Conservation (phyloP, 805 yeast species). For the Monosporozyma yasuniensis region DNA sequence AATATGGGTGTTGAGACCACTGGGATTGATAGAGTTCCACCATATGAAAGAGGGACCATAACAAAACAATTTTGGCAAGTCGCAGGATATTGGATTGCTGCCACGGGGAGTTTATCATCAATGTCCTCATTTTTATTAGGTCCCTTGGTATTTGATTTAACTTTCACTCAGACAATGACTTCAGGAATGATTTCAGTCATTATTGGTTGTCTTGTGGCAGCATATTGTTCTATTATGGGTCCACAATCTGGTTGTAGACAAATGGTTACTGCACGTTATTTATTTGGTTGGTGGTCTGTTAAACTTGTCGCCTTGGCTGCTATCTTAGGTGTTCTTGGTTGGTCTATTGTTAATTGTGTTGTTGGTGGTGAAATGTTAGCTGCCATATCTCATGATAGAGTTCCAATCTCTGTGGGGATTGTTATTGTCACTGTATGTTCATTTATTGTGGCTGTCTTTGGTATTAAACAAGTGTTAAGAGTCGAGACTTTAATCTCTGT, state of each 20-base stretch:
- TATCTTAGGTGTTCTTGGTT: slow-evolving; percentile 74
- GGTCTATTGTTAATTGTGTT: slow-evolving; percentile 88
- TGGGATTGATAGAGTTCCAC: slow-evolving; percentile 69
- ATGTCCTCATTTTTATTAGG: slow-evolving; percentile 79
- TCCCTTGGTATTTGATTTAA: slow-evolving; percentile 59
- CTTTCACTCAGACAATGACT: slow-evolving; percentile 53
- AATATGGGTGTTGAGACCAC: slow-evolving; percentile 60
- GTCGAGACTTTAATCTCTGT: slow-evolving; percentile 61
- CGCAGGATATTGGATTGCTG: slow-evolving; percentile 73
- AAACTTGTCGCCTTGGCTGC: slow-evolving; percentile 64
- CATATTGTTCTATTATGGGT: slow-evolving; percentile 79
- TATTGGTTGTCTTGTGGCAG: slow-evolving; percentile 69
- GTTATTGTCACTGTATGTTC: slow-evolving; percentile 57
- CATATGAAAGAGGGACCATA: slow-evolving; percentile 50
- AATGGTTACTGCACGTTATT: slow-evolving; percentile 71
- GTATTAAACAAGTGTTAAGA: slow-evolving; percentile 59
- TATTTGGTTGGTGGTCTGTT: slow-evolving; percentile 83
- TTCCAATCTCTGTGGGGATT: slow-evolving; percentile 69
- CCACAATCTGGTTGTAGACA: slow-evolving; percentile 86
- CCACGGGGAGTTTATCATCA: slow-evolving; percentile 81
- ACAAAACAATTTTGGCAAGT: slow-evolving; percentile 38
- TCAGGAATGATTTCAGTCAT: slow-evolving; percentile 56
- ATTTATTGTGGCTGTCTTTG: slow-evolving; percentile 63
- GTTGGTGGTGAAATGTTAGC: slow-evolving; percentile 79
- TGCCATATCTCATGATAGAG: slow-evolving; percentile 52